These are phyloP conservation scores for Tylopilus cervinicoccineus DNA, from an alignment of 768 basidiomycete genomes.

Conservation along the genomic window DNA sequence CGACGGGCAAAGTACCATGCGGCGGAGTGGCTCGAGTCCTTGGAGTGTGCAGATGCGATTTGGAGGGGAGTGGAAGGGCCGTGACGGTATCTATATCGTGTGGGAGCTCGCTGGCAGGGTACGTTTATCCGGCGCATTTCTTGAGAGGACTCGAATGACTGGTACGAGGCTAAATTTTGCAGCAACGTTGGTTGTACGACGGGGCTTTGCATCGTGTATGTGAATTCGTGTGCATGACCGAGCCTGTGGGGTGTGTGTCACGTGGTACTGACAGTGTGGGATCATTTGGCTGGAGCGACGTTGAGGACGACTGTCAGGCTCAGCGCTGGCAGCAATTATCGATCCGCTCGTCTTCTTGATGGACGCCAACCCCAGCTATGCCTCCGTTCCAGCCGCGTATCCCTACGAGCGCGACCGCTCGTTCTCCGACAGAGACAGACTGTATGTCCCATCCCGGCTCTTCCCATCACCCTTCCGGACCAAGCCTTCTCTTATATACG, in stretches of 20 bases:
- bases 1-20: conserved; percentile 48
- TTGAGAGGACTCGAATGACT: no score
- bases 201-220: no score
- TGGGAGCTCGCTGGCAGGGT: no score
- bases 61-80: conserved; percentile 21
- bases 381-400: conserved; percentile 24
- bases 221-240: no score
- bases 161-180: no score
- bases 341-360: conserved; percentile 10
- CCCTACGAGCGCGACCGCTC: conserved; percentile 29
- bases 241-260: conserved; percentile 11
- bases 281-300: not conserved
- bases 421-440: conserved; percentile 33
- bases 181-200: no score
- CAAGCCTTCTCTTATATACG: not conserved
- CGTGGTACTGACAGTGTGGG: conserved; percentile 17
- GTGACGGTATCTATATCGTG: not conserved
- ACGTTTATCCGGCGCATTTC: no score
- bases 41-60: conserved; percentile 56
- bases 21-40: conserved; percentile 62
- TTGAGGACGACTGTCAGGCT: not conserved
- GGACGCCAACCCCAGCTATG: conserved; percentile 25
- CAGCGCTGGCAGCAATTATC: conserved; percentile 1
- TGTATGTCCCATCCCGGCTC: conserved; percentile 24
- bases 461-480: conserved; percentile 5